Evolutionary conservation across 2,329 filamentous ascomycete species (phyloP).

Genomic region (Verticillium tricorpus): DNA sequence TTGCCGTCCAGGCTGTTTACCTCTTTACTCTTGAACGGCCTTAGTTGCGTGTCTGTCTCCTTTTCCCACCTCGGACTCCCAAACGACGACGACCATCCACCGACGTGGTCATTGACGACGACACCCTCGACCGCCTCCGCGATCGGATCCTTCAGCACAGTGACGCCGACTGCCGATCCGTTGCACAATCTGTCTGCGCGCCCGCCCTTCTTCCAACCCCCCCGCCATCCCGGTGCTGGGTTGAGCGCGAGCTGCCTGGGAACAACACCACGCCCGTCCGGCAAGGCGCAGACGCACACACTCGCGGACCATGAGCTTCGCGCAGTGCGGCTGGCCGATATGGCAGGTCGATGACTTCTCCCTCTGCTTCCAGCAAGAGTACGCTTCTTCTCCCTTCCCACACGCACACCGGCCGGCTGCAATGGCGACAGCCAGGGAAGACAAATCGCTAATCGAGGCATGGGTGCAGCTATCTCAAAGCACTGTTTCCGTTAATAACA

Average conservation of each 20-base stretch:
- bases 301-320: constrained; percentile 38
- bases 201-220: neutral
- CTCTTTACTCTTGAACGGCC: neutral
- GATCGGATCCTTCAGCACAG: neutral
- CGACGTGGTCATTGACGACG: neutral
- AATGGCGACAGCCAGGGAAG: neutral
- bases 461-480: constrained; percentile 64
- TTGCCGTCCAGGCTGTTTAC: neutral
- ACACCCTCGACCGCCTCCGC: neutral
- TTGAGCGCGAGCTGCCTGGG: neutral
- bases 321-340: constrained; percentile 51
- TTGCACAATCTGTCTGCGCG: neutral
- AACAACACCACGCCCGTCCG: neutral
- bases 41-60: neutral
- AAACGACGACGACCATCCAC: neutral
- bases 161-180: neutral
- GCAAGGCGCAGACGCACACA: neutral
- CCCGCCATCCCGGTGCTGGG: neutral
- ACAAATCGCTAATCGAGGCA: neutral
- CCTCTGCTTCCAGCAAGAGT: constrained; percentile 64
- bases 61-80: no score
- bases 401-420: no score
- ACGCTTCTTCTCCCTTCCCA: constrained; percentile 28
- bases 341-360: constrained; percentile 63
- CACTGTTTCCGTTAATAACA: constrained; percentile 70